phyloP scores from a whole-genome alignment of 176 grass and related monocot genomes.

The Saccharum spontaneum region DNA sequence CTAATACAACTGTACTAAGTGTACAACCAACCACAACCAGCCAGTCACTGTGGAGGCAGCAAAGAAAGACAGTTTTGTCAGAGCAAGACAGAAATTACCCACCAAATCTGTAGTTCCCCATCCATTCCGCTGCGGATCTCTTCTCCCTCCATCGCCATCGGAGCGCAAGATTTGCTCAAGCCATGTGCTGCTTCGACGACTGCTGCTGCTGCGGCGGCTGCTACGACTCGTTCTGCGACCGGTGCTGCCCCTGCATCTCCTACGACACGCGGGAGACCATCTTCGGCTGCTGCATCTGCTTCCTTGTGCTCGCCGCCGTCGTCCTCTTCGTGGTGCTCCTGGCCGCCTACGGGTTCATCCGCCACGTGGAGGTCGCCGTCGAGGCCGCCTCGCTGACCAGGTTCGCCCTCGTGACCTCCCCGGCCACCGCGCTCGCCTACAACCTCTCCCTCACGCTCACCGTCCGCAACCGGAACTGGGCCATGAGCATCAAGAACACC shows the following conservation, averaged over 20 bases:
- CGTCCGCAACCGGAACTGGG: slow-evolving; percentile 25
- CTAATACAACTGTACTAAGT: not conserved
- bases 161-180: not conserved
- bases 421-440: slow-evolving; percentile 19
- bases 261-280: not conserved
- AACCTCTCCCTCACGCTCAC: slow-evolving; percentile 20
- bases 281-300: not conserved
- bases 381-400: slow-evolving; percentile 29
- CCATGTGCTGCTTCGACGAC: slow-evolving; percentile 24
- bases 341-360: slow-evolving; percentile 23
- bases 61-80: not conserved
- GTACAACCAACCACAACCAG: not conserved
- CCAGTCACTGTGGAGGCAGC: not conserved
- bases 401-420: slow-evolving; percentile 4
- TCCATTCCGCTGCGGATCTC: not conserved
- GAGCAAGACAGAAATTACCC: not conserved
- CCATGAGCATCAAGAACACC: slow-evolving; percentile 14
- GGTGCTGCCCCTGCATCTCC: slow-evolving; percentile 18
- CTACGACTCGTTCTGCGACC: slow-evolving; percentile 17
- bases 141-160: not conserved
- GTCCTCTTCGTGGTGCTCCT: not conserved
- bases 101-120: not conserved
- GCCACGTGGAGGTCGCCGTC: slow-evolving; percentile 17
- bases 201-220: slow-evolving; percentile 1
- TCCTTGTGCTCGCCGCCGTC: not conserved